phyloP scores from a whole-genome alignment of 495 filamentous ascomycete genomes.

The Aspergillus asperescens region DNA sequence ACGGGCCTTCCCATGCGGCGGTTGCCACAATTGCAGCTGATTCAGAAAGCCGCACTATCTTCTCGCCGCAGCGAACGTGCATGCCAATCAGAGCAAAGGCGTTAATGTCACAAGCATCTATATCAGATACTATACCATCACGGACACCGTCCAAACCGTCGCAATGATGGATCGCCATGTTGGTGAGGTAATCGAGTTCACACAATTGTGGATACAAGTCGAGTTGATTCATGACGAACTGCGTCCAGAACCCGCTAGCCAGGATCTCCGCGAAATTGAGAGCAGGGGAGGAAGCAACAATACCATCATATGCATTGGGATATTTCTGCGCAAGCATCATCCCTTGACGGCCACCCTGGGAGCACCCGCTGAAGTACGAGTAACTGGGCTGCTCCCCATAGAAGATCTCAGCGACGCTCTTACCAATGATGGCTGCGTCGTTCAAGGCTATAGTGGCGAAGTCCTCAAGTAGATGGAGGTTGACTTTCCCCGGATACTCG shows the following conservation, averaged over 20 bases:
- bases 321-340: conserved; percentile 37
- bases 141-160: conserved; percentile 50
- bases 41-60: conserved; percentile 1
- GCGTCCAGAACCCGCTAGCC: conserved; percentile 29
- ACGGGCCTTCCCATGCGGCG: conserved; percentile 6
- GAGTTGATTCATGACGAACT: conserved; percentile 19
- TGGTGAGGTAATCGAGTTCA: conserved; percentile 40
- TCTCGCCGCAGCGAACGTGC: conserved; percentile 32
- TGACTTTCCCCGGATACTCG: conserved; percentile 35
- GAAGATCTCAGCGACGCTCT: conserved; percentile 15
- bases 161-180: conserved; percentile 35
- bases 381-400: conserved; percentile 19
- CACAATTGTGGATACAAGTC: conserved; percentile 22
- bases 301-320: conserved; percentile 52
- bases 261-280: conserved; percentile 10
- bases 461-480: conserved; percentile 33
- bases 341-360: conserved; percentile 42
- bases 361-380: conserved; percentile 46
- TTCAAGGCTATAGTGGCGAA: conserved; percentile 37
- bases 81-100: conserved; percentile 38
- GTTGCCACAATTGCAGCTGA: conserved; percentile 3
- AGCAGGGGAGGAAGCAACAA: conserved; percentile 47
- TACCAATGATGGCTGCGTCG: conserved; percentile 23
- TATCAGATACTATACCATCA: conserved; percentile 52
- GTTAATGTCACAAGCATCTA: conserved; percentile 45